Evolutionary conservation across 495 filamentous ascomycete genomes (phyloP).

Genomic region (Xylaria acuta): DNA sequence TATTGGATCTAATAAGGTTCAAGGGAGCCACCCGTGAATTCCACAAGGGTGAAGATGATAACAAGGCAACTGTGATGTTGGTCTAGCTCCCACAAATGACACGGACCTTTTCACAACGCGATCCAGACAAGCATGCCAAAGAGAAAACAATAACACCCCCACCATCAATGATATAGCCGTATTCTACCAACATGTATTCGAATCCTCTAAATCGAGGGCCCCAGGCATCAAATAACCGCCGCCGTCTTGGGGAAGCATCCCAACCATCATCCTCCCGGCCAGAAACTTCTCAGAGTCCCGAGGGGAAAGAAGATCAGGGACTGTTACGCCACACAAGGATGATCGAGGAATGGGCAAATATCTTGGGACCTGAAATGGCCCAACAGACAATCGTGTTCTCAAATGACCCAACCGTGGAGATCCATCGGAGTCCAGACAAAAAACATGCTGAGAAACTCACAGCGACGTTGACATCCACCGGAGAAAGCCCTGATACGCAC

Average conservation of each 20-base stretch:
- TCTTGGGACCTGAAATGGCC: background rate
- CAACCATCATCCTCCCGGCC: background rate
- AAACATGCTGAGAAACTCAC: background rate
- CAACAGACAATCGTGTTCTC: background rate
- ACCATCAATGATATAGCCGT: background rate
- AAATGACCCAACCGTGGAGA: background rate
- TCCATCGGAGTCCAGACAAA: background rate
- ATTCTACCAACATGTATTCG: background rate
- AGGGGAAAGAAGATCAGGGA: background rate
- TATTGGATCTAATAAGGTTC: background rate
- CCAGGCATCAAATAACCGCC: background rate
- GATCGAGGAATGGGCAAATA: background rate
- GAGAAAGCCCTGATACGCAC: too few species aligned
- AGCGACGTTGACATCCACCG: too few species aligned
- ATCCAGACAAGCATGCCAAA: background rate
- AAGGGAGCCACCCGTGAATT: background rate
- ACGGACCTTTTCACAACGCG: background rate
- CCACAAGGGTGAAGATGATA: background rate
- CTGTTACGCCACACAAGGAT: background rate
- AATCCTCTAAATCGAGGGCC: background rate
- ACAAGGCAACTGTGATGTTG: background rate
- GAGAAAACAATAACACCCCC: background rate
- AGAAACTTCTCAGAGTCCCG: background rate
- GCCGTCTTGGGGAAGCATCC: background rate
- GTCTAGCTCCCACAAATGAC: background rate